Base-by-base conservation (phyloP, 768 basidiomycete genomes). In the Pisolithus albus region DNA sequence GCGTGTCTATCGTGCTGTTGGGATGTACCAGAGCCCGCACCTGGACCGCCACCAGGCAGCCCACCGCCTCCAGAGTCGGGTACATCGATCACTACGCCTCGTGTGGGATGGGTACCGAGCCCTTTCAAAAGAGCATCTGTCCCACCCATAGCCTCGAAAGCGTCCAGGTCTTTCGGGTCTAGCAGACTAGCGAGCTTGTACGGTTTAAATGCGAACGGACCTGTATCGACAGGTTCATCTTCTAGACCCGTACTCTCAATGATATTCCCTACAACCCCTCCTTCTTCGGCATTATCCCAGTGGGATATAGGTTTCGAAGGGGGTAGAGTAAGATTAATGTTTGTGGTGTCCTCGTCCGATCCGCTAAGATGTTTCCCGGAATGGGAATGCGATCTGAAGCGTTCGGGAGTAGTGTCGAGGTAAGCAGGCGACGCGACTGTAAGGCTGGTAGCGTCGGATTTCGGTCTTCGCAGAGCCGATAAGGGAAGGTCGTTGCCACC, bases 121-220 rank as follows among this genome's bases (percentile, higher is more conserved):
- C 90, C 86, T 1, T 71, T 68, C 11, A 95, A 68, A 11, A 98
- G 63, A 7, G 77, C 81, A 0, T 73, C 58, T 7, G 77, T 71
- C 40, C 96, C 96, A 18, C 92, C 93, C 34, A 95, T 74, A 10
- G 66, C 67, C 16, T 72, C 72, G 30, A 99, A 77, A 13, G 75
- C 64, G 2, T 84, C 77, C 10, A 93, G 56, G 55, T 74, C 84
- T 70, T 96, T 97, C 8, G 93, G 92, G 64, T 98, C 94, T 36
- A 98, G 82, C 49, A 96, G 78, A 53, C 82, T 80, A 1, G 94
- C 94, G 15, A 97, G 82, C 46, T 77, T 72, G 54, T 75, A 79
- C 0, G 94, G 90, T 51, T 82, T 83, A 61, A 84, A 83, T 10
- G 62, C 64, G 67, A 95, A 96, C 0, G 91, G 89, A 1, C 78